These are phyloP conservation scores for Crithidia thermophila DNA, from an alignment of 208 protist species.

Conservation along the genomic window DNA sequence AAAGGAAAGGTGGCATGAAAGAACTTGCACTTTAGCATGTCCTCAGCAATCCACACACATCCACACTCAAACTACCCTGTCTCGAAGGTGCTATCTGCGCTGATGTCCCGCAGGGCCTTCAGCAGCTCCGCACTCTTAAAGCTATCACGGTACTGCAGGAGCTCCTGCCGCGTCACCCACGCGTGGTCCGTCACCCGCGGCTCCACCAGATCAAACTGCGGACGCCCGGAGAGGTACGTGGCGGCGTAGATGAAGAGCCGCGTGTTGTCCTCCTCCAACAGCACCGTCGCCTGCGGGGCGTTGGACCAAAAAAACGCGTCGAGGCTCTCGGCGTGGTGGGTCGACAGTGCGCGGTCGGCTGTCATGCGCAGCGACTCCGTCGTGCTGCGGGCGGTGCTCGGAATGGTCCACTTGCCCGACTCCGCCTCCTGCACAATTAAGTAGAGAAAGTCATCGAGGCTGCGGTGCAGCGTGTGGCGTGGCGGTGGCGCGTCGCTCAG, in stretches of 20 bases:
- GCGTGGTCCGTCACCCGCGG: conserved; percentile 69
- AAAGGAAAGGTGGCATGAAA: too few species aligned
- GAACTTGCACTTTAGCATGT: background rate
- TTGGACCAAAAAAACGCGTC: conserved; percentile 85
- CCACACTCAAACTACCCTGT: background rate
- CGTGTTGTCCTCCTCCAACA: conserved; percentile 33
- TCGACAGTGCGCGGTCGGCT: conserved; percentile 54
- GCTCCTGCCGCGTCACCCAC: conserved; percentile 75
- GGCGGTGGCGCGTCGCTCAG: conserved; percentile 39
- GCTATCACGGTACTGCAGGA: conserved; percentile 63
- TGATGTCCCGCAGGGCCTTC: conserved; percentile 70
- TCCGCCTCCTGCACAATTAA: conserved; percentile 63
- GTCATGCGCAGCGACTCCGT: conserved; percentile 81
- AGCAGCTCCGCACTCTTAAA: conserved; percentile 66
- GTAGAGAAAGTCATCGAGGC: conserved; percentile 84
- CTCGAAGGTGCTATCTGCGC: conserved; percentile 76
- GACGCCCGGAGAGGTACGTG: conserved; percentile 73
- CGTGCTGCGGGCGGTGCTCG: conserved; percentile 35
- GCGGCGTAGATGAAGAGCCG: conserved; percentile 74
- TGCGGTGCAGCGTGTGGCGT: conserved; percentile 74
- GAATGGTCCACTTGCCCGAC: conserved; percentile 74
- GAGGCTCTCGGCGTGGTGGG: conserved; percentile 57
- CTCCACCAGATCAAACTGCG: conserved; percentile 61
- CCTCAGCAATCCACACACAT: background rate
- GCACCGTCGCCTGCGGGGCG: conserved; percentile 72